Conservation (phyloP, 2,329 filamentous ascomycete genomes). For the Aotearoamyces nothofagi region DNA sequence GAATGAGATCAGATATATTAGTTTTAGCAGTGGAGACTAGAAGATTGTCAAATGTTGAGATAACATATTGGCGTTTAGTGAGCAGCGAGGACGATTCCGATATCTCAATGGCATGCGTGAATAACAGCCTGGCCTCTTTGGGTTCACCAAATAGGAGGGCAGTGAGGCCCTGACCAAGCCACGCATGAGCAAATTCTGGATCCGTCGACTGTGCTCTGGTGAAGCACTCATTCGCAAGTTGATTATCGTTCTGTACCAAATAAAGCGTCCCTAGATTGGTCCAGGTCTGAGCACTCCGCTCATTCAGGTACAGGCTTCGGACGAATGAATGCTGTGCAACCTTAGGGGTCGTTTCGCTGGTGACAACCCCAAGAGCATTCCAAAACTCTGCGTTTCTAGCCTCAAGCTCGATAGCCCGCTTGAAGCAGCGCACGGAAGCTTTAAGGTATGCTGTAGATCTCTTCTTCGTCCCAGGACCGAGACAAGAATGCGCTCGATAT, state of each 20-base stretch:
- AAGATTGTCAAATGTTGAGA: conserved; percentile 72
- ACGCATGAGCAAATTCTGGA: conserved; percentile 83
- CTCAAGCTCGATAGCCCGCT: conserved; percentile 88
- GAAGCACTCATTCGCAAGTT: conserved; percentile 83
- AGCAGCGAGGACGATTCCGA: conserved; percentile 61
- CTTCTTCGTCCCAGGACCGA: conserved; percentile 34
- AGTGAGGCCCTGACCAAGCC: conserved; percentile 84
- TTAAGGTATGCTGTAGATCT: conserved; percentile 57
- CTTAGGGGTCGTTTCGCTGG: conserved; percentile 68
- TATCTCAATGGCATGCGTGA: conserved; percentile 90
- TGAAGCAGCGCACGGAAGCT: conserved; percentile 80
- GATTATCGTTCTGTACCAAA: conserved; percentile 65
- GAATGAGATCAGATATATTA: conserved; percentile 51
- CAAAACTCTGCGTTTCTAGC: conserved; percentile 91
- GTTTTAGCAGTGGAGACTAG: conserved; percentile 36
- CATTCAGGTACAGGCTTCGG: conserved; percentile 81
- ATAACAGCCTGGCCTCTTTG: conserved; percentile 68
- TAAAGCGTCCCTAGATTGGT: conserved; percentile 82
- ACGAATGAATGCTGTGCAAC: conserved; percentile 91
- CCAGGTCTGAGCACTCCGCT: conserved; percentile 74
- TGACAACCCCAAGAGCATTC: conserved; percentile 89
- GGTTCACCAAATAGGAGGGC: conserved; percentile 61
- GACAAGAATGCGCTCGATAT: conserved; percentile 59
- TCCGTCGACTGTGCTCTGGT: conserved; percentile 85
- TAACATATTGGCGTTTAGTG: conserved; percentile 63